A percentile compares a stretch with the other conserved stretches of the same genome.
Evolutionary conservation across 75 land plant genomes (phyloP).

Genomic region (Ceratopteris richardii): DNA sequence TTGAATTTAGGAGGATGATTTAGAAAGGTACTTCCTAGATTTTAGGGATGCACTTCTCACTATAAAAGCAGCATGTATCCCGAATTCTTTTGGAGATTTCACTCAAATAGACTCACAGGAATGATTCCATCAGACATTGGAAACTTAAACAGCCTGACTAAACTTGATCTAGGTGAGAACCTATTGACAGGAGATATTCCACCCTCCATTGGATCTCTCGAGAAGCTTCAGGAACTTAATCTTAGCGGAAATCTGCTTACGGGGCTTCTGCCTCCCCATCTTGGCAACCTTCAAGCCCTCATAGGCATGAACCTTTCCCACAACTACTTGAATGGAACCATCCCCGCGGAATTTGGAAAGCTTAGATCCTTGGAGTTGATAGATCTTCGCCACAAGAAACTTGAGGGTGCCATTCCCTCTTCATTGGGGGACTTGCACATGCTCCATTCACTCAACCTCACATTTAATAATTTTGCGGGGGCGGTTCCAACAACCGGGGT

Average conservation of each 20-base stretch:
- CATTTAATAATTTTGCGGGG: conserved; percentile 26
- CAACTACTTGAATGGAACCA: conserved; percentile 38
- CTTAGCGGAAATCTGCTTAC: conserved; percentile 49
- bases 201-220: conserved; percentile 34
- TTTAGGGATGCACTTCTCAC: too few relatives aligned
- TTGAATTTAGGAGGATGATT: too few relatives aligned
- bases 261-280: conserved; percentile 46
- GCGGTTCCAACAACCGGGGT: too few relatives aligned
- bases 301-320: conserved; percentile 39
- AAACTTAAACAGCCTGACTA: conserved; percentile 31
- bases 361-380: background rate
- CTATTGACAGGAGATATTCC: conserved; percentile 56
- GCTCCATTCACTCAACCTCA: conserved; percentile 51
- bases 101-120: conserved; percentile 52
- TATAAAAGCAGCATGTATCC: too few relatives aligned
- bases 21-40: too few relatives aligned
- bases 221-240: conserved; percentile 49
- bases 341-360: conserved; percentile 26
- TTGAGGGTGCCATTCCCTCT: conserved; percentile 37
- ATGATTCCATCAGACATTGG: conserved; percentile 48
- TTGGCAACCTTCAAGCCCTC: conserved; percentile 17
- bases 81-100: too few relatives aligned
- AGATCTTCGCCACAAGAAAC: conserved; percentile 7
- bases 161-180: conserved; percentile 45
- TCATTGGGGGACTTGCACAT: conserved; percentile 46